These are phyloP conservation scores for Dendrobium catenatum DNA, from an alignment of 106 monocot species.

Conservation along the genomic window DNA sequence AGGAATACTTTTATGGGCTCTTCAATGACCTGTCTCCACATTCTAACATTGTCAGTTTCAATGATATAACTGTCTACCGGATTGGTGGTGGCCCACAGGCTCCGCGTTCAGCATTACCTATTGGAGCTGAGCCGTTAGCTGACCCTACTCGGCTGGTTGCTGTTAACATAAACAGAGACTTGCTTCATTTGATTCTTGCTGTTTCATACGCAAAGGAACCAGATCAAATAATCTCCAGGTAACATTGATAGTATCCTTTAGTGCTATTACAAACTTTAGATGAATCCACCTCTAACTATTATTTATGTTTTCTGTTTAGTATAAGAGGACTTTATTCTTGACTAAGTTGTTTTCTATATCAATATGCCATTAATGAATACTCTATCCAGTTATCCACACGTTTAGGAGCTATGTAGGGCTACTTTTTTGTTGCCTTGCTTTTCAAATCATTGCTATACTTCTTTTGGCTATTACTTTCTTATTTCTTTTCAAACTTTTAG, in stretches of 20 bases:
- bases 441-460: too few species aligned
- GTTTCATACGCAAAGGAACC: constrained; percentile 97
- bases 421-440: too few species aligned
- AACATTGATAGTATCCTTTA: not conserved
- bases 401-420: too few species aligned
- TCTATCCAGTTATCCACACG: too few species aligned
- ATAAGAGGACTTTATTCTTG: not conserved
- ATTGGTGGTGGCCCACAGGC: constrained; percentile 95
- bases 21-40: constrained; percentile 77
- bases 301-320: not conserved
- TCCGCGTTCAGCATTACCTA: constrained; percentile 88
- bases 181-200: constrained; percentile 81
- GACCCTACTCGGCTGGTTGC: constrained; percentile 76
- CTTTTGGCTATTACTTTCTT: too few species aligned
- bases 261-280: not conserved
- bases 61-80: constrained; percentile 70
- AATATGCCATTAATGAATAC: too few species aligned
- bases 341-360: not conserved
- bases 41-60: constrained; percentile 74
- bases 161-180: constrained; percentile 72
- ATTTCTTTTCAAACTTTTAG: too few species aligned
- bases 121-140: constrained; percentile 90
- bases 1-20: constrained; percentile 95
- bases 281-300: not conserved
- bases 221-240: constrained; percentile 88